Evolutionary conservation across 305 asterid genomes (phyloP).

Genomic region (Euphrasia arctica): DNA sequence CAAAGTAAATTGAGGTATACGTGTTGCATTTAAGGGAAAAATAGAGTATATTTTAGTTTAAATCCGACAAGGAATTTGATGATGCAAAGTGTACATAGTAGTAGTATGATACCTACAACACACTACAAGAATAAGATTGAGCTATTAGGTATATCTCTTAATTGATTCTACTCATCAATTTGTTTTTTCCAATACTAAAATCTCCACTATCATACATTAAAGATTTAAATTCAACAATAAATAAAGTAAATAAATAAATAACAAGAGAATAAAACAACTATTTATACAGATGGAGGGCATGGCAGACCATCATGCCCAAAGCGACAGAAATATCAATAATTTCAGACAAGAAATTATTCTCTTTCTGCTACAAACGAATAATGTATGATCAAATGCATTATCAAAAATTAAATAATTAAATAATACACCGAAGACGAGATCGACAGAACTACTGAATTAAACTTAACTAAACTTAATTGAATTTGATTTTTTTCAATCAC

Average conservation of each 20-base stretch:
- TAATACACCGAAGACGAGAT: no score
- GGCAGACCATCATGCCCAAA: conserved; percentile 28
- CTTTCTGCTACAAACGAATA: conserved; percentile 22
- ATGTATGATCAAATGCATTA: conserved; percentile 1
- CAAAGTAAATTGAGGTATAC: no score
- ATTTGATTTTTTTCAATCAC: no score
- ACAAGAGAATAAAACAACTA: not conserved
- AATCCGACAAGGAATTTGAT: conserved; percentile 43
- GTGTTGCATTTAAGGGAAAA: not conserved
- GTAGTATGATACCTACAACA: conserved; percentile 33
- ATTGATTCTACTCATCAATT: conserved; percentile 28
- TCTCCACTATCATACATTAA: conserved; percentile 21
- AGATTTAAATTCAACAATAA: no score
- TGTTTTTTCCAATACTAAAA: conserved; percentile 16
- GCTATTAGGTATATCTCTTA: conserved; percentile 30
- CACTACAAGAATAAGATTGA: conserved; percentile 26
- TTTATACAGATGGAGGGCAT: conserved; percentile 18
- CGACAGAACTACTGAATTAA: no score
- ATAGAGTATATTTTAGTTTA: conserved; percentile 13
- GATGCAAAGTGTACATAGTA: conserved; percentile 23
- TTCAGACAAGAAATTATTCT: conserved; percentile 20
- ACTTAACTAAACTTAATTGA: no score
- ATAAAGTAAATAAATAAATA: not conserved
- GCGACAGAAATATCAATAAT: conserved; percentile 26
- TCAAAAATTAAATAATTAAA: no score